Conservation (phyloP, 306 rosid species). For the Gynostemma pentaphyllum region DNA sequence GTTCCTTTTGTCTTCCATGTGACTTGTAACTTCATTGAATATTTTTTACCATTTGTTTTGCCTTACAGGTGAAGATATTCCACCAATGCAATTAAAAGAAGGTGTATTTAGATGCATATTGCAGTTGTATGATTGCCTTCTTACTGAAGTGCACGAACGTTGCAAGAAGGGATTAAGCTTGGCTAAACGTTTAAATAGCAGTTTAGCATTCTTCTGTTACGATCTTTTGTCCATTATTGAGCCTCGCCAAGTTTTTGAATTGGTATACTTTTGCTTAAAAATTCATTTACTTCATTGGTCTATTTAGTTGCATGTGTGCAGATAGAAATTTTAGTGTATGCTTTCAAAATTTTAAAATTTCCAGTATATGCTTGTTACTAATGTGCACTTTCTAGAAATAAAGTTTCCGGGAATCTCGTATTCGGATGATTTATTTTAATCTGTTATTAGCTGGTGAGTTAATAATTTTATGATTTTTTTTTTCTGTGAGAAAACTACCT, state of each 20-base stretch:
- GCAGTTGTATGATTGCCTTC: conserved; percentile 97
- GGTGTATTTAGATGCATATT: conserved; percentile 92
- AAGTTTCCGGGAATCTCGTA: not conserved
- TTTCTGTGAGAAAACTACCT: too few relatives aligned
- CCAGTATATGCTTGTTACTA: not conserved
- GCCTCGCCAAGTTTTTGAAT: conserved; percentile 96
- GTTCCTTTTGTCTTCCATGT: not conserved
- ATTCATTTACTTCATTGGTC: not conserved
- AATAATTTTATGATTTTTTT: too few relatives aligned
- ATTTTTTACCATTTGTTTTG: conserved; percentile 11
- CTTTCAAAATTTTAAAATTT: not conserved
- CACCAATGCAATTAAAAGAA: conserved; percentile 98
- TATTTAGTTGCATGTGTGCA: not conserved
- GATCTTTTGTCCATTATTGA: conserved; percentile 90
- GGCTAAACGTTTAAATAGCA: conserved; percentile 94
- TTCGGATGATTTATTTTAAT: too few relatives aligned
- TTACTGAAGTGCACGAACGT: conserved; percentile 98
- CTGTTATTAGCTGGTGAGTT: too few relatives aligned
- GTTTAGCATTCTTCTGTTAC: conserved; percentile 95
- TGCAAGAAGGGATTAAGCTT: conserved; percentile 94
- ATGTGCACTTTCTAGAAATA: not conserved
- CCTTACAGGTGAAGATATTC: conserved; percentile 84
- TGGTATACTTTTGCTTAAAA: conserved; percentile 47
- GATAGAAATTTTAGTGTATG: not conserved
- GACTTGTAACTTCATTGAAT: not conserved